A percentile compares a stretch with the other conserved stretches of the same genome.
phyloP scores from a whole-genome alignment of 1,284 basidiomycete species.

The Rhodotorula sp. region DNA sequence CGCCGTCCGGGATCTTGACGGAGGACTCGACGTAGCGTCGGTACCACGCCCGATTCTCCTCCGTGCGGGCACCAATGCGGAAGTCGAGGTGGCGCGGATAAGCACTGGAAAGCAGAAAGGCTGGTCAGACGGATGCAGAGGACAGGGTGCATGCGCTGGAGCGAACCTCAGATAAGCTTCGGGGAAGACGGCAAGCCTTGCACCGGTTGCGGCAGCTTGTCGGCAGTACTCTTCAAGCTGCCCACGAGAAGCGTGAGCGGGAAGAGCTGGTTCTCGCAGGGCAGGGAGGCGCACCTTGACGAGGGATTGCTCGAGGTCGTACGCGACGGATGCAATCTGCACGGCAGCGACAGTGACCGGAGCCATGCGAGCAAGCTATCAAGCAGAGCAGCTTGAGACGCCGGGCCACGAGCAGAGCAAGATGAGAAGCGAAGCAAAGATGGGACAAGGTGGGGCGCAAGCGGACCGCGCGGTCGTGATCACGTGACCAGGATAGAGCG shows the following conservation, averaged over 20 bases:
- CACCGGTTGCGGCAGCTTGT: slow-evolving; percentile 52
- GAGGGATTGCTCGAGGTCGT: not conserved
- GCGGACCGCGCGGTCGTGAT: not conserved
- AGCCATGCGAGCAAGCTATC: not conserved
- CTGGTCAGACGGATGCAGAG: no score
- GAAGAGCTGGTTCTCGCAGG: not conserved
- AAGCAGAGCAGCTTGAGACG: not conserved
- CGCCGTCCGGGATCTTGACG: slow-evolving; percentile 39
- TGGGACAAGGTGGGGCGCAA: not conserved
- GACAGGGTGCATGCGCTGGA: no score
- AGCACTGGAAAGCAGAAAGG: slow-evolving; percentile 22
- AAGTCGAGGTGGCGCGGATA: slow-evolving; percentile 51
- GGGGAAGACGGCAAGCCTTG: slow-evolving; percentile 67
- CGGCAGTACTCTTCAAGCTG: slow-evolving; percentile 1
- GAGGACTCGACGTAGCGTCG: slow-evolving; percentile 52
- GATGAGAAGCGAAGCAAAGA: not conserved
- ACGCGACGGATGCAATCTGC: not conserved
- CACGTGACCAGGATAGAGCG: not conserved
- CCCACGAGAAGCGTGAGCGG: not conserved
- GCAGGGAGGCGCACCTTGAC: not conserved
- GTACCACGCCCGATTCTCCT: slow-evolving; percentile 47
- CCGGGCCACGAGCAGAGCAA: not conserved
- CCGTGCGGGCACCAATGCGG: slow-evolving; percentile 43
- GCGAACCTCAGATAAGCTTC: slow-evolving; percentile 60
- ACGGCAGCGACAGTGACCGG: not conserved